These are phyloP conservation scores for Aspergillus jensenii DNA, from an alignment of 2,329 filamentous ascomycete genomes.

Conservation along the genomic window DNA sequence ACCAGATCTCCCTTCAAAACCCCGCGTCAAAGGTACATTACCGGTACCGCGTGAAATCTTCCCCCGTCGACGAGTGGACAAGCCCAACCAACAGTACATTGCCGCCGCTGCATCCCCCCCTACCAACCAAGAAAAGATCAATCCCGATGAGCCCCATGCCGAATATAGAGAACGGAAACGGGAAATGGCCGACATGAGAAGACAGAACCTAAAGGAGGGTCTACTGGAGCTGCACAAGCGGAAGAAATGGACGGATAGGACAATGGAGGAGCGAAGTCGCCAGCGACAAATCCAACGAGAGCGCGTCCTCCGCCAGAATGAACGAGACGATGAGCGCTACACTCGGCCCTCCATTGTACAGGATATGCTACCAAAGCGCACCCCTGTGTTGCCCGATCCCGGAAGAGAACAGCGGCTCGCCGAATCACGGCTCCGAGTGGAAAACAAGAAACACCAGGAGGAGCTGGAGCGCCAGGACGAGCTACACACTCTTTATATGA, in stretches of 20 bases:
- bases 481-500: conserved; percentile 85
- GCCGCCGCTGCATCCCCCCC: conserved; percentile 59
- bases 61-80: conserved; percentile 58
- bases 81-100: conserved; percentile 63
- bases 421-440: conserved; percentile 39
- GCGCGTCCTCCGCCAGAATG: conserved; percentile 60
- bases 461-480: conserved; percentile 64
- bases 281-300: conserved; percentile 52
- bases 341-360: conserved; percentile 67
- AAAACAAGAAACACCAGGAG: conserved; percentile 51
- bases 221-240: conserved; percentile 68
- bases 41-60: conserved; percentile 84
- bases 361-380: conserved; percentile 50
- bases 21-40: conserved; percentile 70
- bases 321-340: conserved; percentile 73
- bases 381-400: conserved; percentile 61
- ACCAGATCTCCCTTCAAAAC: conserved; percentile 54
- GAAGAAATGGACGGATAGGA: conserved; percentile 50
- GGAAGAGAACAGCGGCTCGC: conserved; percentile 56
- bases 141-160: conserved; percentile 42
- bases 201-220: conserved; percentile 70
- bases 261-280: conserved; percentile 43
- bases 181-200: conserved; percentile 69
- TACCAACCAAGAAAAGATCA: conserved; percentile 29
- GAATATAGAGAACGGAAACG: conserved; percentile 66